Percentiles rank a stretch among this genome's conserved stretches.
These are phyloP conservation scores for Draba incana DNA, from an alignment of 345 rosid genomes.

Conservation along the genomic window DNA sequence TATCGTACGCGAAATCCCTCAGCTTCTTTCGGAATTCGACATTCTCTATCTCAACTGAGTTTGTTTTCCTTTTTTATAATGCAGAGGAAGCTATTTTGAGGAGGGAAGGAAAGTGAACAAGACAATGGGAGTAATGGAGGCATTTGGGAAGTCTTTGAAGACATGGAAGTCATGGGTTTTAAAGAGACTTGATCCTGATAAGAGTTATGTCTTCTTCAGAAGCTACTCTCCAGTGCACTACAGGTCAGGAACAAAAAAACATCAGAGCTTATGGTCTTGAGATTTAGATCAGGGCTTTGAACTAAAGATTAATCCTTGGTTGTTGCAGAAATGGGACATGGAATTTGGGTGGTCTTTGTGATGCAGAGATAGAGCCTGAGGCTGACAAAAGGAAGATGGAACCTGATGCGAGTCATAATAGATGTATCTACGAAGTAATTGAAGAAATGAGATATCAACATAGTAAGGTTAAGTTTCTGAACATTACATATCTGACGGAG, in stretches of 20 bases:
- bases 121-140: constrained; percentile 66
- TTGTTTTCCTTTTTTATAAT: background rate
- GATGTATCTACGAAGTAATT: constrained; percentile 51
- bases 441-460: constrained; percentile 49
- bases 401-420: constrained; percentile 60
- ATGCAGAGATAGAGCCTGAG: constrained; percentile 60
- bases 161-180: constrained; percentile 66
- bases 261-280: background rate
- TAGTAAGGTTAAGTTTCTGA: constrained; percentile 60
- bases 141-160: constrained; percentile 60
- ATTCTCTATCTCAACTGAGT: constrained; percentile 4
- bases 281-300: background rate
- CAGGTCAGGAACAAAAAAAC: constrained; percentile 48
- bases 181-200: constrained; percentile 48
- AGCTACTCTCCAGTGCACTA: constrained; percentile 80
- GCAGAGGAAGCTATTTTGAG: constrained; percentile 75
- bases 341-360: constrained; percentile 75
- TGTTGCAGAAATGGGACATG: constrained; percentile 71
- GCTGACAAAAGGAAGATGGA: constrained; percentile 46
- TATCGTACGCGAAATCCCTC: constrained; percentile 36
- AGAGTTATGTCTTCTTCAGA: constrained; percentile 64
- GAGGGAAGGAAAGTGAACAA: constrained; percentile 60
- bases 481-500: constrained; percentile 75
- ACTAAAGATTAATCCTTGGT: background rate
- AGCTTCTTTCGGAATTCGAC: background rate